Percentiles rank a stretch among this genome's conserved stretches.
phyloP scores from a whole-genome alignment of 139 green algal species.

The Zygnema circumcarinatum region DNA sequence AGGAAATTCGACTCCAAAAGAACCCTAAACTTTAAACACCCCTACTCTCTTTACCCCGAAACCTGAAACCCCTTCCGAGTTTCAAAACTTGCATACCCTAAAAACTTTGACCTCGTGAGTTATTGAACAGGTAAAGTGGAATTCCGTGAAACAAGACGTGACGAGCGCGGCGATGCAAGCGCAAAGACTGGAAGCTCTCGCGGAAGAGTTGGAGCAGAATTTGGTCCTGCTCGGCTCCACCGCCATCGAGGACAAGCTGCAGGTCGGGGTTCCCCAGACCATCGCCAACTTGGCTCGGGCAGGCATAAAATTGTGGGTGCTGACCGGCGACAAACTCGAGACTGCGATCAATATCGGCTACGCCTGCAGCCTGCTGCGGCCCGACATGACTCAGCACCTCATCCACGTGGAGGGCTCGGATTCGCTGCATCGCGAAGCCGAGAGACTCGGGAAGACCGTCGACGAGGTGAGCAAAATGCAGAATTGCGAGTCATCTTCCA shows the following conservation, averaged over 20 bases:
- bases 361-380: constrained; percentile 69
- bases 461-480: constrained; percentile 19
- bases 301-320: constrained; percentile 72
- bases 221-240: constrained; percentile 46
- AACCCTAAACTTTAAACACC: neutral
- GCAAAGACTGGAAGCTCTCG: constrained; percentile 66
- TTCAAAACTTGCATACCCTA: neutral
- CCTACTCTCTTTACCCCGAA: neutral
- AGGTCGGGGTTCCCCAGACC: constrained; percentile 83
- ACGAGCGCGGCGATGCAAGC: constrained; percentile 63
- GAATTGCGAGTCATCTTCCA: too few relatives aligned
- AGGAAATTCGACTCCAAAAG: neutral
- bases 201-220: constrained; percentile 66
- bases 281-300: constrained; percentile 61
- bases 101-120: neutral
- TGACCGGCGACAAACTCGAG: constrained; percentile 78
- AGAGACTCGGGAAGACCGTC: neutral
- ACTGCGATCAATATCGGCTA: constrained; percentile 77
- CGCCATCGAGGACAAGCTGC: constrained; percentile 56
- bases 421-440: neutral
- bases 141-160: constrained; percentile 42
- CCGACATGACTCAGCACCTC: constrained; percentile 57
- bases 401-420: constrained; percentile 21
- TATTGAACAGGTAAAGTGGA: constrained; percentile 32
- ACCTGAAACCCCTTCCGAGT: too few relatives aligned